Evolutionary conservation across 805 yeast genomes (phyloP), one percentile per base, ranked within the genome.

Genomic region (Naumovozyma castellii): DNA sequence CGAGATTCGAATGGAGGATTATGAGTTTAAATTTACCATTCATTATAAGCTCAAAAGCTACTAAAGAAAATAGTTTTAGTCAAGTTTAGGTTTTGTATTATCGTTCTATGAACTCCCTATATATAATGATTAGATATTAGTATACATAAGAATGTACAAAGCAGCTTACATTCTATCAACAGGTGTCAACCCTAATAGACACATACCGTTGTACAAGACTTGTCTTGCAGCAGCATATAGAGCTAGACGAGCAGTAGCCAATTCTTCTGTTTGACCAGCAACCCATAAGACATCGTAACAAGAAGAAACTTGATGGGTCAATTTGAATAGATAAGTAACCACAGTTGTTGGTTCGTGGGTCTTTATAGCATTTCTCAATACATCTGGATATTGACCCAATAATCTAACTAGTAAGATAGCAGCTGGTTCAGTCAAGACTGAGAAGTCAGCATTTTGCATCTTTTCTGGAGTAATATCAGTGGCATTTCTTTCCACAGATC

Each of bases 201-300:
- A 69, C 87, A 92, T 79, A 69, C 97, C 99, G 57, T 87, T 88
- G 66, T 71, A 71, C 51, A 92, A 71, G 10, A 86, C 94, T 67
- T 83, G 94, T 66, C 88, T 79, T 38, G 96, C 95, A 47, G 95
- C 72, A 39, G 81, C 71, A 64, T 88, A 92, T 48, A 92, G 73
- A 3, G 97, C 96, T 64, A 90, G 71, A 67, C 97, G 83, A 22
- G 97, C 96, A 42, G 73, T 62, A 39, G 97, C 90, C 55, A 92
- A 69, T 38, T 83, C 88, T 57, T 76, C 75, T 46, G 80, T 82
- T 69, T 92, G 97, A 46, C 97, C 97, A 49, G 94, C 86, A 46
- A 92, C 97, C 94, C 98, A 86, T 59, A 92, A 71, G 38, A 84
- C 80, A 57, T 87, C 95, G 67, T 92, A 92, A 65, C 96, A 84